Evolutionary conservation across 1,139 yeast genomes (phyloP).

Genomic region (Chernovozyma aurita): DNA sequence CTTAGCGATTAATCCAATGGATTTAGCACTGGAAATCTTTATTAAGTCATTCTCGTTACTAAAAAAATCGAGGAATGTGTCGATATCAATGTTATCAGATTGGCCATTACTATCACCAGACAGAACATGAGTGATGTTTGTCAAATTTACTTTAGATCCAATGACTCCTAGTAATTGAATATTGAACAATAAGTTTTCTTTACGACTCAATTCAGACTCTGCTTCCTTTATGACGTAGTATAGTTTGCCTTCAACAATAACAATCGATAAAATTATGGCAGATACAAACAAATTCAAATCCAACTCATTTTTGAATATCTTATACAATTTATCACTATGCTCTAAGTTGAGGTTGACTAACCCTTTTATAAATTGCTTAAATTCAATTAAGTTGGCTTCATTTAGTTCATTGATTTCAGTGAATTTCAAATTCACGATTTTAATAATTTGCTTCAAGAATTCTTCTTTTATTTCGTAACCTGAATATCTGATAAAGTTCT

Average conservation of each 20-base stretch:
- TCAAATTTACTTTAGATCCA: constrained; percentile 27
- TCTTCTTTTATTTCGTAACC: constrained; percentile 1
- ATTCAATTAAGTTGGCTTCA: background rate
- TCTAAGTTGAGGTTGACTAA: background rate
- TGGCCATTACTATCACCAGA: background rate
- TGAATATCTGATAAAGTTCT: constrained; percentile 1
- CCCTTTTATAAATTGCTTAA: background rate
- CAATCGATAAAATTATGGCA: constrained; percentile 39
- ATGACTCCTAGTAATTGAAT: constrained; percentile 46
- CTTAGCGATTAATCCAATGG: constrained; percentile 49
- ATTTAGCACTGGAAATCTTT: constrained; percentile 45
- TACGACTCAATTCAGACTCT: constrained; percentile 25
- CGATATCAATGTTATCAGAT: constrained; percentile 16
- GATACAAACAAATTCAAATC: constrained; percentile 19
- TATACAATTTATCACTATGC: background rate
- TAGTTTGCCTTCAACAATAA: constrained; percentile 30
- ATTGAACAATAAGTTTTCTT: constrained; percentile 20
- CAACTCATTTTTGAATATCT: background rate
- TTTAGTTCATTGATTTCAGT: background rate
- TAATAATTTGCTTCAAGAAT: constrained; percentile 6
- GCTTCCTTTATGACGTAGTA: constrained; percentile 23
- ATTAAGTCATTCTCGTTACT: constrained; percentile 25
- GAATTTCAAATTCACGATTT: constrained; percentile 11
- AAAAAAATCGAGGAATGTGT: constrained; percentile 26
- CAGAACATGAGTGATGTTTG: too few species aligned